Evolutionary conservation across 441 rosid genomes (phyloP).

Genomic region (Populus hybrid): DNA sequence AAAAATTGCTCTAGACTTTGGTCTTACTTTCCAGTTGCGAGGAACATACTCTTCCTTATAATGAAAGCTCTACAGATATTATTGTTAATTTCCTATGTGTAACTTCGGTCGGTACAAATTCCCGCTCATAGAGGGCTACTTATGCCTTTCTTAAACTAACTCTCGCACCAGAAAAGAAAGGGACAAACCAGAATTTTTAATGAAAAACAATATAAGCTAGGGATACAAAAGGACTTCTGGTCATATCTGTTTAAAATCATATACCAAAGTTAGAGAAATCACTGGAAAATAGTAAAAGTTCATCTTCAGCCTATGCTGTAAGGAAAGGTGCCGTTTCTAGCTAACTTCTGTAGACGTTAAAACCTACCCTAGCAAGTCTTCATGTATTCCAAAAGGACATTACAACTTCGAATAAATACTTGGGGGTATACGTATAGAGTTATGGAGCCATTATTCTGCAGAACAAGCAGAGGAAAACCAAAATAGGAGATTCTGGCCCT

Average conservation of each 20-base stretch:
- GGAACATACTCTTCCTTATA: constrained; percentile 20
- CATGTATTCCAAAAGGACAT: too few relatives aligned
- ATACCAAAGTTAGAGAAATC: neutral
- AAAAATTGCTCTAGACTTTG: constrained; percentile 13
- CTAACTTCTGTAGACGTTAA: neutral
- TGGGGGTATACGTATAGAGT: neutral
- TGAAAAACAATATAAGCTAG: neutral
- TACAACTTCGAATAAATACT: neutral
- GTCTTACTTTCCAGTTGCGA: constrained; percentile 17
- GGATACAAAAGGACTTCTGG: neutral
- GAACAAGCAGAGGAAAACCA: neutral
- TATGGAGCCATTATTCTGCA: neutral
- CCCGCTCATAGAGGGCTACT: constrained; percentile 29
- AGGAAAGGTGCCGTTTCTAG: neutral
- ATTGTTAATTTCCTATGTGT: neutral
- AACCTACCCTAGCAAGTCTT: neutral
- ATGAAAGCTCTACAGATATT: neutral
- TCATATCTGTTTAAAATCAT: neutral
- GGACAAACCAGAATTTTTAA: constrained; percentile 15
- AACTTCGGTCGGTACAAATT: constrained; percentile 25
- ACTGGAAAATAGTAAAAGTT: neutral
- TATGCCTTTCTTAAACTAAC: constrained; percentile 34
- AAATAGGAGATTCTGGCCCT: neutral
- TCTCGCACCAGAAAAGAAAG: constrained; percentile 39
- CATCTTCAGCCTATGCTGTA: neutral